Base-by-base conservation (phyloP, 257 asterid species). In the Cruciata laevipes region DNA sequence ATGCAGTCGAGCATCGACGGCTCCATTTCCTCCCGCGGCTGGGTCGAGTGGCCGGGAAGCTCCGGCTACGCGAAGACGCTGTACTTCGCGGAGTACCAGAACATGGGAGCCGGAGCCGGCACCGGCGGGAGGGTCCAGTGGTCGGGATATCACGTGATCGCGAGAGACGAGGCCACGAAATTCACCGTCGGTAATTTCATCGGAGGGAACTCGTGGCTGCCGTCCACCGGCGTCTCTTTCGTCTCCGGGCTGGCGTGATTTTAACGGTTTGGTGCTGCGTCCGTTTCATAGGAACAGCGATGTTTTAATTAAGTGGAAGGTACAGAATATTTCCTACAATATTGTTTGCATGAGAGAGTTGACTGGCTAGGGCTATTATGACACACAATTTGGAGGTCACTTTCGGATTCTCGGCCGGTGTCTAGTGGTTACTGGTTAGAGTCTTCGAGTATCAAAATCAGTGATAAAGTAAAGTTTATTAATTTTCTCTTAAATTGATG, bases 31-130 rank as follows among this genome's bases (percentile, higher is more conserved):
- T 11, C 85, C 12, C 69, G 68, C 21, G 96, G 96, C 5, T 88
- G 96, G 96, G 75, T 81, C 0, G 90, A 84, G 76, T 88, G 96
- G 96, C 81, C 86, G 9, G 93, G 86, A 12, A 37, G 76, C 7
- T 20, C 83, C 4, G 67, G 87, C 1, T 75, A 68, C 2, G 72
- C 80, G 66, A 64, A 53, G 24, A 69, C 87, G 7, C 74, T 87
- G 18, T 86, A 84, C 62, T 88, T 86, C 27, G 96, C 75, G 0
- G 96, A 88, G 56, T 86, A 74, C 12, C 82, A 31, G 3, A 88
- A 88, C 56, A 61, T 79, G 67, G 93, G 96, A 17, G 42, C 77
- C 0, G 84, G 95, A 4, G 76, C 81, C 0, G 80, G 67, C 23
- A 74, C 79, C 11, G 71, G 80, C 2, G 84, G 83, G 14, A 69